These are phyloP conservation scores for Dimargaris verticillata DNA, from an alignment of 192 early-diverging fungal genomes.

Conservation along the genomic window DNA sequence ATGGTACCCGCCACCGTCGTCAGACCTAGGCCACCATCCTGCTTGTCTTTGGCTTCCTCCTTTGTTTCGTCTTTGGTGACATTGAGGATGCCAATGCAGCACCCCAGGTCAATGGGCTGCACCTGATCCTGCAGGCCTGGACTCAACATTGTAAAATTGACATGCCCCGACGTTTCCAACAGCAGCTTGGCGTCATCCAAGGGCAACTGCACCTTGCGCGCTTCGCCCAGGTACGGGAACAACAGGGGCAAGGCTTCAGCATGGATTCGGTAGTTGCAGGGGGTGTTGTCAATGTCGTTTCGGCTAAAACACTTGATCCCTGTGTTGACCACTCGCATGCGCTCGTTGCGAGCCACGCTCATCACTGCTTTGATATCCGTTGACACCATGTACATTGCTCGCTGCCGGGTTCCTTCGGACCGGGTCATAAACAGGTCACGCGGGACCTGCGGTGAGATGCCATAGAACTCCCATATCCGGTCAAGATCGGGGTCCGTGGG, in stretches of 20 bases:
- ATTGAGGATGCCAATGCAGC: slow-evolving; percentile 41
- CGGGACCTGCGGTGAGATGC: slow-evolving; percentile 57
- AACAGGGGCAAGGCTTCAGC: slow-evolving; percentile 50
- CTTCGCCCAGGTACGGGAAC: slow-evolving; percentile 28
- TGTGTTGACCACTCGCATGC: slow-evolving; percentile 73
- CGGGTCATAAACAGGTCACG: slow-evolving; percentile 75
- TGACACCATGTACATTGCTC: slow-evolving; percentile 74
- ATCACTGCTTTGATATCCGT: slow-evolving; percentile 61
- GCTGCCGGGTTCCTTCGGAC: slow-evolving; percentile 46
- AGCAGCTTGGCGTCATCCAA: slow-evolving; percentile 31
- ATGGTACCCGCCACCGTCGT: slow-evolving; percentile 23
- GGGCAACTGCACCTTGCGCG: slow-evolving; percentile 26
- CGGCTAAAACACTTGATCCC: slow-evolving; percentile 79
- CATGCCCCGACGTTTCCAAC: slow-evolving; percentile 33
- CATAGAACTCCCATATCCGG: slow-evolving; percentile 56
- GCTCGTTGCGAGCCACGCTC: slow-evolving; percentile 34
- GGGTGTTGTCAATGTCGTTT: slow-evolving; percentile 37
- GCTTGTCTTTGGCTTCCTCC: too few species aligned
- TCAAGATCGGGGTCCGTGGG: slow-evolving; percentile 39
- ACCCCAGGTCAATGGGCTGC: slow-evolving; percentile 22
- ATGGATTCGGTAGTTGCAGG: slow-evolving; percentile 49
- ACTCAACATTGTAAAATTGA: slow-evolving; percentile 27
- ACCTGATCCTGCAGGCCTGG: slow-evolving; percentile 24
- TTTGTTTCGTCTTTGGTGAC: slow-evolving; percentile 18
- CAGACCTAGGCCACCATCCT: too few species aligned